Evolutionary conservation across 352 stramenopile genomes (phyloP).

Genomic region (Lagenidium giganteum): DNA sequence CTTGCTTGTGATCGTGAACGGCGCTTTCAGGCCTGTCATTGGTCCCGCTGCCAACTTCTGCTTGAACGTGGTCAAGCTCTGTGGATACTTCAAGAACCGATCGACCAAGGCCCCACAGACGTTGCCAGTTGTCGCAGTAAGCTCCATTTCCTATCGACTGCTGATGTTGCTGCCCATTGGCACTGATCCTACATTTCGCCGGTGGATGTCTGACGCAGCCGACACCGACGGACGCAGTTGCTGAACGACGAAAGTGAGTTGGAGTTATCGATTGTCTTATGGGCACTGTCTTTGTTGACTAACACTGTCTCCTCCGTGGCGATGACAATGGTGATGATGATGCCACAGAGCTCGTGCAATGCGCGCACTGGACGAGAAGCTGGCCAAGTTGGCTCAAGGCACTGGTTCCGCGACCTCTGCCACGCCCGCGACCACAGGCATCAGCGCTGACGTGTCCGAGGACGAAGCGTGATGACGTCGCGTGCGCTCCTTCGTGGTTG

Average conservation of each 20-base stretch:
- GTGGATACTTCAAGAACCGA: constrained; percentile 81
- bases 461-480: too few relatives aligned
- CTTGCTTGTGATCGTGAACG: background rate
- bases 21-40: constrained; percentile 38
- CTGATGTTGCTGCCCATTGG: background rate
- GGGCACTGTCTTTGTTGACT: too few relatives aligned
- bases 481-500: too few relatives aligned
- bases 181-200: constrained; percentile 1
- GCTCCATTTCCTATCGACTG: too few relatives aligned
- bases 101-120: constrained; percentile 46
- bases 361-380: constrained; percentile 85
- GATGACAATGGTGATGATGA: background rate
- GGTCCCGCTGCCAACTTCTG: constrained; percentile 67
- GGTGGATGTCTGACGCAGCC: constrained; percentile 27
- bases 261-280: background rate
- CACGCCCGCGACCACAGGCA: too few relatives aligned
- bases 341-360: constrained; percentile 67
- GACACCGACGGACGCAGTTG: constrained; percentile 65
- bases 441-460: too few relatives aligned
- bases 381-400: constrained; percentile 67
- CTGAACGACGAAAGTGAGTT: constrained; percentile 82
- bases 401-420: constrained; percentile 3
- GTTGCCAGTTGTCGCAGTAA: constrained; percentile 61
- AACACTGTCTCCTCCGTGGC: too few relatives aligned
- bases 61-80: constrained; percentile 82